Conservation (phyloP, 2,329 filamentous ascomycete species). For the Fusarium sambucinum region DNA sequence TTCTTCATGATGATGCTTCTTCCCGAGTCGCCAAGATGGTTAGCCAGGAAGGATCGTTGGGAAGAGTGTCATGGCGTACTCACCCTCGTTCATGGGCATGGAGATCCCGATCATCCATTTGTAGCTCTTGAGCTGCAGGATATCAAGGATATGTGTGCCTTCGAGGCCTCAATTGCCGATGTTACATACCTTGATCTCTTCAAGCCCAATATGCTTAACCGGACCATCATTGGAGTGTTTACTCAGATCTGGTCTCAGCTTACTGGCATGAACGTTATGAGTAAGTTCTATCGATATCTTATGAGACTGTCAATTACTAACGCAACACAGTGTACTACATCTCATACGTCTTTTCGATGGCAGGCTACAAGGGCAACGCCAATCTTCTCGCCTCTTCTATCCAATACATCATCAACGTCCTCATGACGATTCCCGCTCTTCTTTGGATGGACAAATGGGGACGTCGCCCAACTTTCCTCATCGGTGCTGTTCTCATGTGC, state of each 20-base stretch:
- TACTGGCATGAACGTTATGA: conserved; percentile 69
- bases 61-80: conserved; percentile 65
- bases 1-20: conserved; percentile 70
- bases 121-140: conserved; percentile 77
- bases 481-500: conserved; percentile 75
- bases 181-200: conserved; percentile 80
- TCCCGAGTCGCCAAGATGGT: conserved; percentile 69
- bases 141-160: conserved; percentile 79
- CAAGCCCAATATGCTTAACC: conserved; percentile 72
- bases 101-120: conserved; percentile 72
- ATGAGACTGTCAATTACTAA: neutral
- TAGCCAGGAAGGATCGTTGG: conserved; percentile 75
- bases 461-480: conserved; percentile 74
- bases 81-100: conserved; percentile 73
- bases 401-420: conserved; percentile 79
- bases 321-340: conserved; percentile 70
- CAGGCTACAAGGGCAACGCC: conserved; percentile 58
- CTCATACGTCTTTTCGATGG: conserved; percentile 56
- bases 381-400: conserved; percentile 68
- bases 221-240: conserved; percentile 64
- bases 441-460: conserved; percentile 82
- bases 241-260: conserved; percentile 70
- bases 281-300: conserved; percentile 52
- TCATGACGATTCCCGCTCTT: conserved; percentile 81
- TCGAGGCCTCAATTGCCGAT: conserved; percentile 76